Percentiles rank a stretch among this genome's conserved stretches.
phyloP scores from a whole-genome alignment of 1,139 yeast species.

The Scheffersomyces quercinus region DNA sequence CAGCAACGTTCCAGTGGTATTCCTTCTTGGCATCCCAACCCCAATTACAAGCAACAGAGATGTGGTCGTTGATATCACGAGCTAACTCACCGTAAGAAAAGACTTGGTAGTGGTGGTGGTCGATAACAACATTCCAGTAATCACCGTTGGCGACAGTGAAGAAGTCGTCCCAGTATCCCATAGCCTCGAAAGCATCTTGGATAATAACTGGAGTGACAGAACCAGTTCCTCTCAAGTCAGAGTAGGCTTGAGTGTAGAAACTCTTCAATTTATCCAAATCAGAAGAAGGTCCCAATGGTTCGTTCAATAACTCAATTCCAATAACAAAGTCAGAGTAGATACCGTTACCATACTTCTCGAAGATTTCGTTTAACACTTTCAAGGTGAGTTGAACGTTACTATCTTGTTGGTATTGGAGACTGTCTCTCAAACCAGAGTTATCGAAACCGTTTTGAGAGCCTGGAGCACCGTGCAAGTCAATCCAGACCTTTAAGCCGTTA shows the following conservation, averaged over 20 bases:
- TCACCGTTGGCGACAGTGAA: conserved; percentile 40
- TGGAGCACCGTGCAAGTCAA: conserved; percentile 93
- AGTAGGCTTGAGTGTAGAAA: conserved; percentile 60
- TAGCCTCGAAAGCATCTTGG: conserved; percentile 73
- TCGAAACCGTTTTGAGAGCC: conserved; percentile 99
- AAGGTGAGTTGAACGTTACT: conserved; percentile 54
- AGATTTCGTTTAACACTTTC: conserved; percentile 46
- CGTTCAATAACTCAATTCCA: conserved; percentile 86
- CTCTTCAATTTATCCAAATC: conserved; percentile 59
- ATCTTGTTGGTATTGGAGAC: conserved; percentile 55
- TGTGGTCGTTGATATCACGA: conserved; percentile 59
- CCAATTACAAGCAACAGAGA: conserved; percentile 61
- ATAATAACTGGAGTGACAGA: conserved; percentile 55
- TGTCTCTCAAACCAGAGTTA: conserved; percentile 85
- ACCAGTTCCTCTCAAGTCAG: conserved; percentile 47
- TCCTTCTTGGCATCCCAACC: conserved; percentile 56
- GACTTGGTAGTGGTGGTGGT: conserved; percentile 92
- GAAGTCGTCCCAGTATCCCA: conserved; percentile 62
- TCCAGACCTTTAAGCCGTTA: conserved; percentile 73
- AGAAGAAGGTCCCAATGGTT: conserved; percentile 76
- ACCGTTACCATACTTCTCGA: conserved; percentile 63
- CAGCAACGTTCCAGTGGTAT: conserved; percentile 73
- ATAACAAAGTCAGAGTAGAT: conserved; percentile 70
- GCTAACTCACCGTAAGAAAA: conserved; percentile 65
- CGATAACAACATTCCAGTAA: conserved; percentile 71